Conservation (phyloP, 208 protist species). For the Wallacemonas sp. region DNA sequence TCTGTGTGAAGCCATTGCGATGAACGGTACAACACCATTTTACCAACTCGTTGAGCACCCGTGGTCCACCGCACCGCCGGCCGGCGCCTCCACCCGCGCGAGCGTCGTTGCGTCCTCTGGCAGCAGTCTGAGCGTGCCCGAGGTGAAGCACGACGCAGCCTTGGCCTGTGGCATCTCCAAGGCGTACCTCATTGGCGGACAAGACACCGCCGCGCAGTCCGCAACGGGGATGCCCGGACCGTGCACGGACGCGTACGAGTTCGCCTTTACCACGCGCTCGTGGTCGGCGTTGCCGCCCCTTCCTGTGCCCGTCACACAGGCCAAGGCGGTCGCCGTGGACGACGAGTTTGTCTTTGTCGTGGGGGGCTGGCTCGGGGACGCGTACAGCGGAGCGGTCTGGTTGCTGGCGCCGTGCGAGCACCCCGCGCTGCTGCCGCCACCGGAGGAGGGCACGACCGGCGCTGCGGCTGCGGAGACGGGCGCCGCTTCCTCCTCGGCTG, state of each 20-base stretch:
- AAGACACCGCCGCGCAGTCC: not conserved
- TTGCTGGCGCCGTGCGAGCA: constrained; percentile 22
- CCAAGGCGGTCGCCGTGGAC: constrained; percentile 28
- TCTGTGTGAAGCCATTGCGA: not conserved
- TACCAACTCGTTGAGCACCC: constrained; percentile 11
- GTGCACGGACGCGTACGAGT: constrained; percentile 26
- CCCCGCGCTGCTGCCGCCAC: not conserved
- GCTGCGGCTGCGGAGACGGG: not conserved
- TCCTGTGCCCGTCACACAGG: constrained; percentile 30
- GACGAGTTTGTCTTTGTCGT: constrained; percentile 39
- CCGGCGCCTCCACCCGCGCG: constrained; percentile 27
- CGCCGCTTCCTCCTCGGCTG: not conserved
- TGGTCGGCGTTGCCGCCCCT: constrained; percentile 29
- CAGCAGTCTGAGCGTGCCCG: not conserved
- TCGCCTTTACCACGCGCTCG: constrained; percentile 28
- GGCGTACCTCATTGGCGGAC: constrained; percentile 16
- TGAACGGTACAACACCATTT: not conserved
- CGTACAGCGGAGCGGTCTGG: constrained; percentile 34
- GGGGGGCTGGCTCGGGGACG: constrained; percentile 38
- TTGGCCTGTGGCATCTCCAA: constrained; percentile 9
- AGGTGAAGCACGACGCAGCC: constrained; percentile 18
- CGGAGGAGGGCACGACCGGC: not conserved
- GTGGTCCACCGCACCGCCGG: constrained; percentile 19
- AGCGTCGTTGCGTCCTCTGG: constrained; percentile 15
- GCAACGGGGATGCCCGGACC: constrained; percentile 20